Percentiles rank a stretch among this genome's conserved stretches.
These are phyloP conservation scores for Penicillium odoratum DNA, from an alignment of 495 filamentous ascomycete genomes.

Conservation along the genomic window DNA sequence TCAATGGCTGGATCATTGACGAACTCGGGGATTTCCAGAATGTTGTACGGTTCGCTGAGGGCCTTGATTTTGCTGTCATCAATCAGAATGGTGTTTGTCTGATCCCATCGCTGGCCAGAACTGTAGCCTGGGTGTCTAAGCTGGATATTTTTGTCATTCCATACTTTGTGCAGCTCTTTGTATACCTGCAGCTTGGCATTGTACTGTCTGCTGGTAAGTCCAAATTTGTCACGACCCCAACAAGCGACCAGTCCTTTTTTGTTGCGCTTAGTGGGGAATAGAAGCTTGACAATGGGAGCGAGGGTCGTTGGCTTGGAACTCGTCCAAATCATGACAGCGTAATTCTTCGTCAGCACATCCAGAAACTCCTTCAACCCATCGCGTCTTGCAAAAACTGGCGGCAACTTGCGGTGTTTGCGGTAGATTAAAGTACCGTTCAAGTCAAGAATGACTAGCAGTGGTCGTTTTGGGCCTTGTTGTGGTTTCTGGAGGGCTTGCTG, in stretches of 20 bases:
- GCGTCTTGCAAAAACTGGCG: constrained; percentile 57
- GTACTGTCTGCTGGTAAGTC: constrained; percentile 63
- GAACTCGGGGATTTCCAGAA: constrained; percentile 79
- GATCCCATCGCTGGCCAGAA: constrained; percentile 56
- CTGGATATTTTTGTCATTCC: constrained; percentile 58
- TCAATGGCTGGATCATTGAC: constrained; percentile 26
- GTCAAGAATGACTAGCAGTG: constrained; percentile 80
- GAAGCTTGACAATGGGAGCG: constrained; percentile 50
- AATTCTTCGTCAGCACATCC: constrained; percentile 60
- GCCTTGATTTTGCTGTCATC: constrained; percentile 84
- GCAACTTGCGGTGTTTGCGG: constrained; percentile 54
- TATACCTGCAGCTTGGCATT: constrained; percentile 76
- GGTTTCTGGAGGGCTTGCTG: constrained; percentile 38
- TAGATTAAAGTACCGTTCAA: constrained; percentile 87
- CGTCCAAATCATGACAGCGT: constrained; percentile 87
- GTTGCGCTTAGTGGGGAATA: constrained; percentile 38
- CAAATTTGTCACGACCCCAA: constrained; percentile 82
- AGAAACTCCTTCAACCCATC: constrained; percentile 67
- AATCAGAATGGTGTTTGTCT: constrained; percentile 85
- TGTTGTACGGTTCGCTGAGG: constrained; percentile 77
- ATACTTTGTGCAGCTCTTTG: constrained; percentile 74
- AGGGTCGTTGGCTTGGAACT: constrained; percentile 76
- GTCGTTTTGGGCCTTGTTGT: constrained; percentile 31
- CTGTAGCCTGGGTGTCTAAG: constrained; percentile 11
- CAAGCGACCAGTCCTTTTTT: constrained; percentile 58